Evolutionary conservation across 441 rosid species (phyloP).

Genomic region (Metrosideros polymorpha): DNA sequence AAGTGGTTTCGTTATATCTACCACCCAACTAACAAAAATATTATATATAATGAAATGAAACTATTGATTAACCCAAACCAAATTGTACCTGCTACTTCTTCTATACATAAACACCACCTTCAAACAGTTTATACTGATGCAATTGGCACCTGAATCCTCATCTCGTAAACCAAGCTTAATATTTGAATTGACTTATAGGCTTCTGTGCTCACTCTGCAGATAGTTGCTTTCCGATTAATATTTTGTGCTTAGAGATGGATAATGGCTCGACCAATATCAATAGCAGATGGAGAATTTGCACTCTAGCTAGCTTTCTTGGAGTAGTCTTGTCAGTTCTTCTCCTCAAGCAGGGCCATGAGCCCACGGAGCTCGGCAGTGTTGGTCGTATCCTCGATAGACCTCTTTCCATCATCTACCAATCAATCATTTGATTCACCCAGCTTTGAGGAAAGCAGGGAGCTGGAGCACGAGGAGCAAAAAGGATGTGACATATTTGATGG

Average conservation of each 20-base stretch:
- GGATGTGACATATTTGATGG: constrained; percentile 33
- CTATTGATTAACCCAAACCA: background rate
- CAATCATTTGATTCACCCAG: background rate
- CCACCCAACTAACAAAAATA: background rate
- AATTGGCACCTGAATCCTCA: background rate
- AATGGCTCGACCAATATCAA: background rate
- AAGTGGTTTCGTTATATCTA: background rate
- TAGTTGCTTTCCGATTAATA: background rate
- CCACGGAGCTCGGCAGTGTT: background rate
- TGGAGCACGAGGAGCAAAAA: background rate
- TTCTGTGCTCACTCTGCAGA: background rate
- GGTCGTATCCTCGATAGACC: background rate
- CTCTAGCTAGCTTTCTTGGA: constrained; percentile 15
- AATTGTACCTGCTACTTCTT: background rate
- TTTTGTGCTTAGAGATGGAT: constrained; percentile 9
- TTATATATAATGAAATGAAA: background rate
- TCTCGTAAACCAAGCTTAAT: background rate
- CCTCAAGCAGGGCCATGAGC: background rate
- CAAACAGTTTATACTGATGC: background rate
- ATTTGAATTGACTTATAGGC: background rate
- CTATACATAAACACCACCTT: background rate
- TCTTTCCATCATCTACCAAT: background rate
- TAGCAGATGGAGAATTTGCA: constrained; percentile 20
- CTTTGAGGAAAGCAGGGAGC: background rate
- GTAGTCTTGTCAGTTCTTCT: constrained; percentile 4